Evolutionary conservation across 805 yeast genomes (phyloP).

Genomic region (Tanozyma kutaoensis): DNA sequence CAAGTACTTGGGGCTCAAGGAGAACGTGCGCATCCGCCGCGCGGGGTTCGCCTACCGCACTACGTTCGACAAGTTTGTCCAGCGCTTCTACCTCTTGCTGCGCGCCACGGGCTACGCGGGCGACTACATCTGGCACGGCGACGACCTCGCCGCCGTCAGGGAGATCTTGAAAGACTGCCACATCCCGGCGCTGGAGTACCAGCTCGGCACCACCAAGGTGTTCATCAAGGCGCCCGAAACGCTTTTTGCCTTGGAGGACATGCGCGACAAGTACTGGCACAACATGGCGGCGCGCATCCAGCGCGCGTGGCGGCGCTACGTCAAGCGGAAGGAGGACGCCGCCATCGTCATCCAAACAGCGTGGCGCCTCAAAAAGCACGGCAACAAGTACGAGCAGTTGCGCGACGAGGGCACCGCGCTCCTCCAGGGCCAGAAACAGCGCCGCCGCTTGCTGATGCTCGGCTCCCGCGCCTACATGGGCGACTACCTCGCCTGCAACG

Average conservation of each 20-base stretch:
- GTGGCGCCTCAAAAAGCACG: slow-evolving; percentile 70
- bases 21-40: slow-evolving; percentile 92
- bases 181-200: slow-evolving; percentile 74
- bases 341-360: slow-evolving; percentile 72
- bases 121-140: slow-evolving; percentile 48
- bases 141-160: slow-evolving; percentile 36
- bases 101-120: slow-evolving; percentile 88
- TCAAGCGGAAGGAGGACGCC: slow-evolving; percentile 72
- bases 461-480: slow-evolving; percentile 89
- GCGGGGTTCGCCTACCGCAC: slow-evolving; percentile 98
- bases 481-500: slow-evolving; percentile 84
- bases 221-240: slow-evolving; percentile 97
- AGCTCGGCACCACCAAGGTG: slow-evolving; percentile 82
- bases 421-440: slow-evolving; percentile 66
- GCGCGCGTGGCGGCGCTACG: slow-evolving; percentile 86
- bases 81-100: slow-evolving; percentile 80
- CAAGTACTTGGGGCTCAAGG: slow-evolving; percentile 90
- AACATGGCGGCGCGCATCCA: slow-evolving; percentile 97
- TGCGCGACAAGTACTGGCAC: slow-evolving; percentile 97
- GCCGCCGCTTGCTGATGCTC: slow-evolving; percentile 75
- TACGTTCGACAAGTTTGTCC: slow-evolving; percentile 91
- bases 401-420: slow-evolving; percentile 74
- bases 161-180: slow-evolving; percentile 40
- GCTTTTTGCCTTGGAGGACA: slow-evolving; percentile 83
- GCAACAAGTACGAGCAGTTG: slow-evolving; percentile 70